Evolutionary conservation across 2,329 filamentous ascomycete genomes (phyloP), one percentile per base, ranked within the genome.

Genomic region (Tolypocladium amazonense): DNA sequence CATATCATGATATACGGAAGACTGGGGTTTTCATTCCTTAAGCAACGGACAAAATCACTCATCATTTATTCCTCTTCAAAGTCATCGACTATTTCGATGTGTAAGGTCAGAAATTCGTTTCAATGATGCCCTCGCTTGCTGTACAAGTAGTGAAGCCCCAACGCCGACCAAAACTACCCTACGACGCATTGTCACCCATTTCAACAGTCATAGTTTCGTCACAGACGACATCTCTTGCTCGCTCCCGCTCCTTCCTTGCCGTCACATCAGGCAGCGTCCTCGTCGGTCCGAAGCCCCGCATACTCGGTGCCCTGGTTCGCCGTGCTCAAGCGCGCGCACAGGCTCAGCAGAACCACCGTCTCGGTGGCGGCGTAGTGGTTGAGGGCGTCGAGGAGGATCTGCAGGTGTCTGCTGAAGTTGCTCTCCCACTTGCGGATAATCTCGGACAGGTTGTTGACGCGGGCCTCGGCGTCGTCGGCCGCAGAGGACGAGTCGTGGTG

Each of bases 331-430:
- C 91, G 77, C 15, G 91, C 91, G 70, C 91, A 96, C 20, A 99
- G 78, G 65, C 92, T 93, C 63, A 97, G 77, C 64, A 99, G 81
- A 23, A 96, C 94, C 3, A 97, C 93, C 45, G 94, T 97, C 77
- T 99, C 94, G 0, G 94, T 97, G 0, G 94, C 94, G 3, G 94
- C 94, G 67, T 97, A 95, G 73, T 97, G 96, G 68, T 99, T 97
- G 63, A 99, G 80, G 62, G 91, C 93, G 71, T 97, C 94, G 43
- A 97, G 85, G 67, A 99, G 75, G 65, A 97, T 96, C 77, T 96
- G 92, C 67, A 99, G 76, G 74, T 97, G 93, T 55, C 92, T 80
- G 60, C 88, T 89, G 71, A 99, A 99, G 70, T 96, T 95, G 64
- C 88, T 86, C 73, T 99, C 94, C 78, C 95, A 97, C 75, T 93